Base-by-base conservation (phyloP, 2,329 filamentous ascomycete species). In the Blastomyces emzantsi region DNA sequence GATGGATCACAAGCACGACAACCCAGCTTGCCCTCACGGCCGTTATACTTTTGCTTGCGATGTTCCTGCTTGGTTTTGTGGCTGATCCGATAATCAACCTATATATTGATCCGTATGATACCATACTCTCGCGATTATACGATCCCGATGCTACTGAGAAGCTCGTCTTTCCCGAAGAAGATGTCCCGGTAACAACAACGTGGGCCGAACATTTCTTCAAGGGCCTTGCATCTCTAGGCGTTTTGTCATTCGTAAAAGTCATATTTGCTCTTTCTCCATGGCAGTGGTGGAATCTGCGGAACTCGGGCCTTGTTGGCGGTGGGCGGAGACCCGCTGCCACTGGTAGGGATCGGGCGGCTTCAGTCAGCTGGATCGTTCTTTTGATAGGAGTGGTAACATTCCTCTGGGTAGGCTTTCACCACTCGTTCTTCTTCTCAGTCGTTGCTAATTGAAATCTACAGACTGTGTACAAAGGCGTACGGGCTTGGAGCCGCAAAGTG, bases 1-100 rank as follows among this genome's bases (percentile, higher is more conserved):
- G 84, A 39, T 86, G 86, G 77, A 79, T 92, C 60, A 85, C 83
- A 72, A 90, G 86, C 78, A 82, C 82, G 68, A 74, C 83, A 63
- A 81, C 88, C 4, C 89, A 95, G 71, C 78, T 90, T 39, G 73
- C 77, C 0, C 79, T 97, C 69, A 97, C 93, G 0, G 68, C 90
- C 2, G 60, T 81, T 25, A 88, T 96, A 66, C 83, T 97, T 67
- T 64, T 91, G 45, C 66, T 87, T 54, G 83, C 87, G 61, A 82
- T 96, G 33, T 97, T 96, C 71, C 49, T 90, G 0, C 85, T 97
- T 63, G 94, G 94, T 52, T 97, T 97, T 71, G 78, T 97, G 68
- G 93, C 92, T 65, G 92, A 97, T 75, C 92, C 92, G 1, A 90
- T 97, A 65, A 88, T 97, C 74, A 90, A 92, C 69, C 78, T 96